These are phyloP conservation scores for Magnusiomyces fungicola DNA, from an alignment of 1,139 yeast genomes.

Conservation along the genomic window DNA sequence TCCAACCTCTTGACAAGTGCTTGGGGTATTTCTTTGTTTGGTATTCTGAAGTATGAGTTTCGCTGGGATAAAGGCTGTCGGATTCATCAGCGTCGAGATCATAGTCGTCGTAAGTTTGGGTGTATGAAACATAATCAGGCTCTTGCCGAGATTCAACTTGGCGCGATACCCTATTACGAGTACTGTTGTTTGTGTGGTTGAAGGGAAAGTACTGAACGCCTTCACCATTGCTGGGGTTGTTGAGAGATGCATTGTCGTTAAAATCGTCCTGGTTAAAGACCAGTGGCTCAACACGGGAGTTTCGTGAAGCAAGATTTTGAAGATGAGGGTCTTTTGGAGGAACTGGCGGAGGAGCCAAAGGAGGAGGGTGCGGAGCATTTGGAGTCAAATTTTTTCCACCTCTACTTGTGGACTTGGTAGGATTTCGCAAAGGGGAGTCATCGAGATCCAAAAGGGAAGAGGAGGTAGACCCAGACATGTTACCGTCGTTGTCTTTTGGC, in stretches of 20 bases:
- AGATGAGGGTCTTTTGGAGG: constrained; percentile 2
- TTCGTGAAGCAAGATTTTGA: background rate
- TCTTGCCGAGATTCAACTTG: background rate
- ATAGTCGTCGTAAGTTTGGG: background rate
- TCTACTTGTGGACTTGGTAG: too few species aligned
- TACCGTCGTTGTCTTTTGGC: background rate
- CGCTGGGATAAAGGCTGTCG: background rate
- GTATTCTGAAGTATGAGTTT: background rate
- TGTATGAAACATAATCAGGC: background rate
- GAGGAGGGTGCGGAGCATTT: background rate
- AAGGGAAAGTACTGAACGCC: constrained; percentile 1
- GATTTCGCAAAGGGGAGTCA: too few species aligned
- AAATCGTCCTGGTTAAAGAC: background rate
- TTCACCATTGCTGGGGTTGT: too few species aligned
- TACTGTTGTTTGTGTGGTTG: background rate
- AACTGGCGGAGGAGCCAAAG: background rate
- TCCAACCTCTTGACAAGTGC: background rate
- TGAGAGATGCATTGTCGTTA: too few species aligned
- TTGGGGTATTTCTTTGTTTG: background rate
- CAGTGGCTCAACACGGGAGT: constrained; percentile 2
- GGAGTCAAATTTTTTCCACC: too few species aligned
- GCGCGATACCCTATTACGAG: background rate
- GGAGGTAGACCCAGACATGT: background rate
- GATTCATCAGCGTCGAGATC: background rate
- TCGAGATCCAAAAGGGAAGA: background rate